Conservation (phyloP, 805 yeast species). For the Henningerozyma blattae region DNA sequence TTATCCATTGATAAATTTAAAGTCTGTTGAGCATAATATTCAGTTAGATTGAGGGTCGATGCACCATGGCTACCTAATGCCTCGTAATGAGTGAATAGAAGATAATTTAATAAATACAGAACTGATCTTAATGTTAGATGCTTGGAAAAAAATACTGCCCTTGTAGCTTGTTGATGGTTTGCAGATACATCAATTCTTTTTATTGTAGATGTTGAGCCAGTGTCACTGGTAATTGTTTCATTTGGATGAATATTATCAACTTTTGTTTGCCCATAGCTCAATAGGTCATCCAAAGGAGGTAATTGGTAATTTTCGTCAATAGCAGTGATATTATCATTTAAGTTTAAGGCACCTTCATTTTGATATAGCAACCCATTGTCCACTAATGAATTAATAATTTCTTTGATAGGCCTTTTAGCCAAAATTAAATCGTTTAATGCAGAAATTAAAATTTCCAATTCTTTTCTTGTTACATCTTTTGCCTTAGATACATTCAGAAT, state of each 20-base stretch:
- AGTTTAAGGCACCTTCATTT: slow-evolving; percentile 18
- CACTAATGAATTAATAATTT: slow-evolving; percentile 17
- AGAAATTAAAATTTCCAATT: slow-evolving; percentile 26
- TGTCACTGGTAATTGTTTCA: no score
- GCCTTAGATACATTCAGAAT: slow-evolving; percentile 23
- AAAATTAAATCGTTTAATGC: slow-evolving; percentile 24
- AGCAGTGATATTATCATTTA: slow-evolving; percentile 9
- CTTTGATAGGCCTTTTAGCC: slow-evolving; percentile 20
- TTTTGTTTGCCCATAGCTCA: not conserved
- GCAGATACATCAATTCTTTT: slow-evolving; percentile 24
- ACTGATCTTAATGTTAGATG: slow-evolving; percentile 35
- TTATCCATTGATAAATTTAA: slow-evolving; percentile 32
- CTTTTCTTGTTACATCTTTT: slow-evolving; percentile 30
- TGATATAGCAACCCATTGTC: slow-evolving; percentile 20
- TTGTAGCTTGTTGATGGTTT: slow-evolving; percentile 27
- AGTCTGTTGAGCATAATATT: slow-evolving; percentile 31
- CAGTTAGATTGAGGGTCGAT: slow-evolving; percentile 24
- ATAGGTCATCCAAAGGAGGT: slow-evolving; percentile 18
- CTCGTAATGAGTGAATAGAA: slow-evolving; percentile 33
- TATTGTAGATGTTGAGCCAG: slow-evolving; percentile 8
- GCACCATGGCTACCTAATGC: slow-evolving; percentile 28
- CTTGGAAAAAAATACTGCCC: slow-evolving; percentile 29
- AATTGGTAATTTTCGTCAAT: slow-evolving; percentile 21
- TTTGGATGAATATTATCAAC: not conserved
- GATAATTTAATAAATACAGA: slow-evolving; percentile 38